Base-by-base conservation (phyloP, 2,329 filamentous ascomycete species). In the Arthrinium puccinioides region DNA sequence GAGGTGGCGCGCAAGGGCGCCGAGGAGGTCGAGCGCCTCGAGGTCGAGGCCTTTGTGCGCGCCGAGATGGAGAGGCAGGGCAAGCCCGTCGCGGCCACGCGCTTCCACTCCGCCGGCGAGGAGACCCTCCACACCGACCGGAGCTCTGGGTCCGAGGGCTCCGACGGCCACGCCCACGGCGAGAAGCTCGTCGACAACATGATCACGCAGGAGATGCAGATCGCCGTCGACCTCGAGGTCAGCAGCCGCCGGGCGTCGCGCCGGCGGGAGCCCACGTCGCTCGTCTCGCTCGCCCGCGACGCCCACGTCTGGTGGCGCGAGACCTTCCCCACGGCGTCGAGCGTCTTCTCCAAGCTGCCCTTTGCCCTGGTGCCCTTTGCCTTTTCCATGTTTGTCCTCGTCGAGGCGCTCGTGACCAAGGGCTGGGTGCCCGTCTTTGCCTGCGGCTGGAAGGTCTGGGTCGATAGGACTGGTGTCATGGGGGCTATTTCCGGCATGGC, bases 351-450 rank as follows among this genome's bases (percentile, higher is more conserved):
- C 0, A 79, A 84, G 51, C 64, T 87, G 3, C 83, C 83, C 0
- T 75, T 82, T 38, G 70, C 79, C 0, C 69, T 87, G 0, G 67
- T 87, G 0, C 82, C 83, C 0, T 87, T 87, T 48, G 78, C 82
- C 0, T 78, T 87, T 39, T 68, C 72, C 43, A 87, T 87, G 82
- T 87, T 87, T 44, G 70, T 87, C 9, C 69, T 87, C 0, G 82
- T 87, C 0, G 81, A 87, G 51, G 81, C 72, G 0, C 59, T 87
- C 2, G 82, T 84, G 0, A 84, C 78, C 0, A 85, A 83, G 44
- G 82, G 83, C 8, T 87, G 83, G 83, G 76, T 87, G 0, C 71
- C 73, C 0, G 79, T 86, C 0, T 87, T 87, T 47, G 82, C 82
- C 0, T 67, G 82, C 36, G 82, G 82, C 2, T 87, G 82, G 82